Evolutionary conservation across 2,329 filamentous ascomycete genomes (phyloP), one percentile per base, ranked within the genome.

Genomic region (Nakataea oryzae): DNA sequence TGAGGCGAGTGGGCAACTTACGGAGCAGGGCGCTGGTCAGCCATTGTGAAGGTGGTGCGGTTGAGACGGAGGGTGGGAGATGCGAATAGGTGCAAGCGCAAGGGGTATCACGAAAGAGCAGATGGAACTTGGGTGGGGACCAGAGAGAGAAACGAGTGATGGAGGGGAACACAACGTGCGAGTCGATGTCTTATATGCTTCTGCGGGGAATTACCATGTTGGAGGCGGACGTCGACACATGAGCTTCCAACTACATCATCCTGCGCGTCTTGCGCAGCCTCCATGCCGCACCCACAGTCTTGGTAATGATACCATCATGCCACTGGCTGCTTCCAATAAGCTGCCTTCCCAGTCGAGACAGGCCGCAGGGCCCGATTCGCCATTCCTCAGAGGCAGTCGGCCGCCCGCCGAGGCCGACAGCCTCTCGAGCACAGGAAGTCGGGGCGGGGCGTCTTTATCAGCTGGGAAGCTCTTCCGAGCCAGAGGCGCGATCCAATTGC

Each of bases 1-100:
- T 41, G 6, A 5, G 2, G n/a, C n/a, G n/a, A n/a, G n/a, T n/a
- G n/a, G n/a, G n/a, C n/a, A n/a, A 71, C 72, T 65, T 70, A 75
- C 73, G 73, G 73, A 66, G 70, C 69, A 61, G 69, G 57, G 65
- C 72, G 69, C 63, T 69, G 65, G 56, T 70, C 63, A 65, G 73
- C 70, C 73, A 75, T 75, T 68, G 62, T 73, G 67, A 65, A 26
- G 54, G n/a, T 27, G 30, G 54, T 24, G 27, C 50, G 59, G 27
- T 62, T 28, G 55, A 58, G 27, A 54, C 54, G 59, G 62, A 14
- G n/a, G 21, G 58, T 13, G 47, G 34, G 56, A 58, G 55, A 63
- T 54, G 55, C 29, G 54, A 63, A 54, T 34, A 55, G 47, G 27
- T 47, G n/a, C n/a, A 17, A n/a, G 27, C 21, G 41, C 41, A 50